Evolutionary conservation across 176 grass and related monocot genomes (phyloP), one percentile per base, ranked within the genome.

Genomic region (Oryza glaberrima): DNA sequence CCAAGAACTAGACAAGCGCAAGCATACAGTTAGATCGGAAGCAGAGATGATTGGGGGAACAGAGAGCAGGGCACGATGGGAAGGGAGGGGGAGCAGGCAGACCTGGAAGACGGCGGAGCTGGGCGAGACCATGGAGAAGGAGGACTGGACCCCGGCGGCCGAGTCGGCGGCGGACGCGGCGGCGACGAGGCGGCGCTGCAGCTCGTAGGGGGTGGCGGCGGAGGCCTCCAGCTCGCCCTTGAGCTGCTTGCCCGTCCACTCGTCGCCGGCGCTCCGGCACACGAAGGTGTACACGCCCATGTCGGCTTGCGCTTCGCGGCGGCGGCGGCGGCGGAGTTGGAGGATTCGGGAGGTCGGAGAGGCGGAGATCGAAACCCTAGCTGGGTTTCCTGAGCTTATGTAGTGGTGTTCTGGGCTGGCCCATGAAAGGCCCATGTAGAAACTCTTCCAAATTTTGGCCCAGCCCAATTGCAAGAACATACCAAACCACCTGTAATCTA

Each of bases 281-380:
- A 95, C 96, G 85, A 98, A 98, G 11, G 96, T 98, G 91, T 90
- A 95, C 9, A 98, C 96, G 49, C 96, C 96, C 96, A 98, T 97
- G 23, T 41, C 78, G 65, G 47, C 80, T 38, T 25, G 49, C 63
- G 3, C 47, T 19, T 1, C 51, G 15, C 13, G 49, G 15, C 13
- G 49, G 49, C 52, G 52, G 82, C 64, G 64, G 77, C 63, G 87
- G 73, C 12, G 73, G 67, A 9, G 43, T 61, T 26, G 77, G 56
- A 25, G 48, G 77, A 11, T 67, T 79, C 16, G 32, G 35, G 75
- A 75, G 80, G 22, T 34, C 40, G 58, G 26, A 4, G 76, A 15
- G 52, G 10, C 14, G 22, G 22, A 69, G 70, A 80, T 65, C 64
- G 38, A 65, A 91, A 87, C 89, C 89, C 89, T 91, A 87, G 89